A percentile compares a stretch with the other conserved stretches of the same genome.
phyloP scores from a whole-genome alignment of 352 stramenopile species.

The Pythium brachiatum region DNA sequence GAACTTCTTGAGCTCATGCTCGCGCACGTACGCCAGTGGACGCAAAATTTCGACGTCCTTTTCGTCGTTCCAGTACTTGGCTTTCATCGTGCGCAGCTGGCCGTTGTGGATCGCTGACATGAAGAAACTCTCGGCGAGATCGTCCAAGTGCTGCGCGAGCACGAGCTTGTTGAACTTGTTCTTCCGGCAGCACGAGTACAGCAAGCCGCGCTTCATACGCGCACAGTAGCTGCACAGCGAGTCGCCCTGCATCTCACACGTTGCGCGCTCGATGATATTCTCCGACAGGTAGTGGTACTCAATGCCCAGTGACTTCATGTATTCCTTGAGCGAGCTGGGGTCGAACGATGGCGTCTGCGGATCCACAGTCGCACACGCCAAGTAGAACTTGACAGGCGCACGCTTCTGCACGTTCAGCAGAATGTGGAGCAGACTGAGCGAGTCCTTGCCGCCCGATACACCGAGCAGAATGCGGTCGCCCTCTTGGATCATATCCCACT shows the following conservation, averaged over 20 bases:
- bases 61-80: slow-evolving; percentile 92
- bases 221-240: slow-evolving; percentile 92
- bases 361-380: slow-evolving; percentile 92
- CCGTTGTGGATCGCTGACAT: slow-evolving; percentile 89
- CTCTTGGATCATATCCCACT: slow-evolving; percentile 92
- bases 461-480: slow-evolving; percentile 92
- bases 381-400: slow-evolving; percentile 89
- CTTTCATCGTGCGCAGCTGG: slow-evolving; percentile 92
- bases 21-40: slow-evolving; percentile 91
- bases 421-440: slow-evolving; percentile 90
- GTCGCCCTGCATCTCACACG: slow-evolving; percentile 62
- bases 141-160: slow-evolving; percentile 93
- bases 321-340: slow-evolving; percentile 92
- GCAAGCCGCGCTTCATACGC: slow-evolving; percentile 90
- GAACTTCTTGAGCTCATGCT: slow-evolving; percentile 84
- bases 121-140: slow-evolving; percentile 94
- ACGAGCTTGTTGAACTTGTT: slow-evolving; percentile 30
- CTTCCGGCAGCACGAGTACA: slow-evolving; percentile 25
- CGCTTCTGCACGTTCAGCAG: slow-evolving; percentile 90
- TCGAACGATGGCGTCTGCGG: slow-evolving; percentile 94
- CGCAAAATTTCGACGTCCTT: slow-evolving; percentile 94
- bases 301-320: slow-evolving; percentile 90
- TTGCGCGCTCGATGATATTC: slow-evolving; percentile 74
- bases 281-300: slow-evolving; percentile 91
- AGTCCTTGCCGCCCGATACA: slow-evolving; percentile 95